Conservation (phyloP, 208 protist species). For the Vickermania spadyakhi region DNA sequence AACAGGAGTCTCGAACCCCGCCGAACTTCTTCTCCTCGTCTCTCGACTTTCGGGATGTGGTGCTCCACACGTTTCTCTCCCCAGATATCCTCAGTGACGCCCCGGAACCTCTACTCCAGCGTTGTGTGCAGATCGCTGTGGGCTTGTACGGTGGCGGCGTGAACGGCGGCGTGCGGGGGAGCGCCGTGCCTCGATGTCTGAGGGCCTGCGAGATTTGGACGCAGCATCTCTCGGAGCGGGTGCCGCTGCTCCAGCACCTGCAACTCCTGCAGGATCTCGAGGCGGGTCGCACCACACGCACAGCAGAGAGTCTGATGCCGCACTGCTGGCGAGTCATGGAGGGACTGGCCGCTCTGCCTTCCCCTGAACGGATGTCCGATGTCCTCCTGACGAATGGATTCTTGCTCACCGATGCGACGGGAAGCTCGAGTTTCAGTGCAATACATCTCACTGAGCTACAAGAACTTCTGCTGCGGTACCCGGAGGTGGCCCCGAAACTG, state of each 20-base stretch:
- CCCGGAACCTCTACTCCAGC: neutral
- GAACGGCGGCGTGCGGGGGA: slow-evolving; percentile 17
- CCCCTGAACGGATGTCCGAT: slow-evolving; percentile 7
- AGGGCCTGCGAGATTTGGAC: slow-evolving; percentile 45
- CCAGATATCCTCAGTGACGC: neutral
- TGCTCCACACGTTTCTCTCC: neutral
- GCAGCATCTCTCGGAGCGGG: slow-evolving; percentile 30
- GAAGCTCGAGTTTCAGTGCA: slow-evolving; percentile 5
- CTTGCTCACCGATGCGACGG: slow-evolving; percentile 16
- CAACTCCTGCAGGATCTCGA: slow-evolving; percentile 37
- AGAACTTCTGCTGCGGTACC: neutral
- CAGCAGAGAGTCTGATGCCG: slow-evolving; percentile 22
- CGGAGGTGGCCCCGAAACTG: slow-evolving; percentile 21
- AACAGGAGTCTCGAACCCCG: neutral
- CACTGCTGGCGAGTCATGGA: slow-evolving; percentile 13
- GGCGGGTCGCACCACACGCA: slow-evolving; percentile 26
- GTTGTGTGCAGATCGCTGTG: neutral
- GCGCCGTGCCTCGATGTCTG: slow-evolving; percentile 22
- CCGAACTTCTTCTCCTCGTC: too few species aligned
- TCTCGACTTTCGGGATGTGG: neutral
- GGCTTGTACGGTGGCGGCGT: neutral
- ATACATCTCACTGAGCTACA: slow-evolving; percentile 2
- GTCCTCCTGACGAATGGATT: slow-evolving; percentile 20
- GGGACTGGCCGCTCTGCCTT: slow-evolving; percentile 8
- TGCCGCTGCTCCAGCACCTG: slow-evolving; percentile 66